Evolutionary conservation across 306 rosid genomes (phyloP).

Genomic region (Prunus campanulata): DNA sequence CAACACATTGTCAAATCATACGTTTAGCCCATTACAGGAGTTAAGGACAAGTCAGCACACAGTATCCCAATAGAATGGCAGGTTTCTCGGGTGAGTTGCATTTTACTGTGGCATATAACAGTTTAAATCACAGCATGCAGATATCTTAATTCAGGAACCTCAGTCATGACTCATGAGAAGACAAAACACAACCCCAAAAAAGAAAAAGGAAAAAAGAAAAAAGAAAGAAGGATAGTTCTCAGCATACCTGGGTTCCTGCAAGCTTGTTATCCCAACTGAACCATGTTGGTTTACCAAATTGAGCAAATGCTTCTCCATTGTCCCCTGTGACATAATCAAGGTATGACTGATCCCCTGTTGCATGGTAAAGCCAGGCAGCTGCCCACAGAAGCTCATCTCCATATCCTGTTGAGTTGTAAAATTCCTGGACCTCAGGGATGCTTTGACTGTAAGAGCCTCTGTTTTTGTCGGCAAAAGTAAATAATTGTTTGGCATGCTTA

Average conservation of each 20-base stretch:
- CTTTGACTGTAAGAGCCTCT: constrained; percentile 58
- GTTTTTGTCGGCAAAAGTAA: constrained; percentile 66
- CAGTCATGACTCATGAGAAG: background rate
- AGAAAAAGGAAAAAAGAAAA: background rate
- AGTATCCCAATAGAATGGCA: background rate
- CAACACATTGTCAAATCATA: constrained; percentile 10
- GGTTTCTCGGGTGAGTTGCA: background rate
- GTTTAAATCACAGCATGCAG: background rate
- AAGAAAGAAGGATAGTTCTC: background rate
- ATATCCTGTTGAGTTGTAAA: constrained; percentile 88
- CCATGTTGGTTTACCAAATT: constrained; percentile 87
- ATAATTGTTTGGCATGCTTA: constrained; percentile 76
- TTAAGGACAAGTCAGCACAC: too few species aligned
- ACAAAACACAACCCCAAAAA: too few species aligned
- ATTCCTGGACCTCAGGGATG: constrained; percentile 65
- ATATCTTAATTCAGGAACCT: too few species aligned
- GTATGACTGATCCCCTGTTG: constrained; percentile 67
- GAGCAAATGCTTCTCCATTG: constrained; percentile 61
- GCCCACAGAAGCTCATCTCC: constrained; percentile 98
- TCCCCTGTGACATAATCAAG: constrained; percentile 67
- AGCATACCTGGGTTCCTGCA: constrained; percentile 79
- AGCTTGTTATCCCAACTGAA: constrained; percentile 99
- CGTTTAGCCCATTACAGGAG: background rate
- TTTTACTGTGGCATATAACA: background rate
- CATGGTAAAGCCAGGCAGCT: constrained; percentile 97